Percentiles rank a stretch among this genome's conserved stretches.
Conservation (phyloP, 495 filamentous ascomycete species). For the Acidomyces sp. region DNA sequence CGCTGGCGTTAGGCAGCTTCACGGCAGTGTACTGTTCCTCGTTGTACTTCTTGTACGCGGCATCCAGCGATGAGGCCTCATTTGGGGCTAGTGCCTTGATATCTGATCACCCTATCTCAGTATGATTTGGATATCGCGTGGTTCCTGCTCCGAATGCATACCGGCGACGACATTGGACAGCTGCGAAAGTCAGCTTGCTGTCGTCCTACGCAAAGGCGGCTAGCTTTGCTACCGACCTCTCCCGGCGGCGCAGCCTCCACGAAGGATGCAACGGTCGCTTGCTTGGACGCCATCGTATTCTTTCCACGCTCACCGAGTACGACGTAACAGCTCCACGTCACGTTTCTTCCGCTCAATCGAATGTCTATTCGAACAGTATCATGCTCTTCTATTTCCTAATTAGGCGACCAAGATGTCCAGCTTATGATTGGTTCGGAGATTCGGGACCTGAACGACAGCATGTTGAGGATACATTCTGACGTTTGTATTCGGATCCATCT, state of each 20-base stretch:
- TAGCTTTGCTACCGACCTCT: slow-evolving; percentile 52
- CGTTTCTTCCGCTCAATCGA: too few relatives aligned
- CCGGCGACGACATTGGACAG: slow-evolving; percentile 82
- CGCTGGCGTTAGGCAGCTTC: slow-evolving; percentile 75
- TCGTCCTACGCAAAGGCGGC: slow-evolving; percentile 2
- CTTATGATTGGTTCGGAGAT: too few relatives aligned
- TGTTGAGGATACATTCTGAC: too few relatives aligned
- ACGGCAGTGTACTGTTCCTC: slow-evolving; percentile 80
- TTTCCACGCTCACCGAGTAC: too few relatives aligned
- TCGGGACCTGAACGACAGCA: too few relatives aligned
- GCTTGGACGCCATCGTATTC: slow-evolving; percentile 26
- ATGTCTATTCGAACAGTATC: too few relatives aligned
- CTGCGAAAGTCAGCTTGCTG: slow-evolving; percentile 36
- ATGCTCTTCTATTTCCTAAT: too few relatives aligned
- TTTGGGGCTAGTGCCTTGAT: slow-evolving; percentile 68
- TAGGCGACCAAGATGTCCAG: too few relatives aligned
- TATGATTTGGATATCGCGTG: not conserved
- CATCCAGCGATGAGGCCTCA: slow-evolving; percentile 57
- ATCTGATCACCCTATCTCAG: slow-evolving; percentile 39
- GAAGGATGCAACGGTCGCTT: slow-evolving; percentile 49
- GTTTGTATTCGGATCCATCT: too few relatives aligned
- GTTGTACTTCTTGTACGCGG: slow-evolving; percentile 89
- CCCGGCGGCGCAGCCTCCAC: slow-evolving; percentile 91
- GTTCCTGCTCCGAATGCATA: slow-evolving; percentile 29
- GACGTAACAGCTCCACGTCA: too few relatives aligned